A percentile compares a stretch with the other conserved stretches of the same genome.
phyloP scores from a whole-genome alignment of 2,329 filamentous ascomycete genomes.

The Penicillium sp. region DNA sequence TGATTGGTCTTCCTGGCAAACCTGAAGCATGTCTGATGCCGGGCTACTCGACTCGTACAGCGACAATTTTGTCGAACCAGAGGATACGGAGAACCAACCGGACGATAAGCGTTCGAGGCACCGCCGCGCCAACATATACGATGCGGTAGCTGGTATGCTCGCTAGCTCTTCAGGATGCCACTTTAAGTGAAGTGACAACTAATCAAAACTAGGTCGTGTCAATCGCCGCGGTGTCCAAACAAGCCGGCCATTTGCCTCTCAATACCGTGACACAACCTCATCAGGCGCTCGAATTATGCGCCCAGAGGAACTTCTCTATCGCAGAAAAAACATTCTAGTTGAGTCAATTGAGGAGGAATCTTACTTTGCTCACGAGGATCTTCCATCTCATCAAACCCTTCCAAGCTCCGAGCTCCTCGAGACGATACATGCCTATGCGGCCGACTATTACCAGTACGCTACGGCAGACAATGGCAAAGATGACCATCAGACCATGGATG shows the following conservation, averaged over 20 bases:
- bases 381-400: slow-evolving; percentile 43
- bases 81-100: slow-evolving; percentile 4
- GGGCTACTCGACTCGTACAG: not conserved
- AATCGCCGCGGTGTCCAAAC: slow-evolving; percentile 39
- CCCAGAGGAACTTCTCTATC: slow-evolving; percentile 61
- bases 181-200: not conserved
- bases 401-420: slow-evolving; percentile 59
- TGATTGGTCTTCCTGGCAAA: slow-evolving; percentile 6
- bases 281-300: slow-evolving; percentile 43
- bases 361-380: slow-evolving; percentile 54
- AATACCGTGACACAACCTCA: slow-evolving; percentile 36
- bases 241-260: slow-evolving; percentile 23
- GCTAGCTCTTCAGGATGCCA: not conserved
- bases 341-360: slow-evolving; percentile 55
- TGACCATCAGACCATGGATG: slow-evolving; percentile 57
- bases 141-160: slow-evolving; percentile 56
- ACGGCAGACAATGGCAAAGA: slow-evolving; percentile 34
- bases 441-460: slow-evolving; percentile 53
- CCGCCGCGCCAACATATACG: slow-evolving; percentile 53
- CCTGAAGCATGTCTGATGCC: slow-evolving; percentile 1
- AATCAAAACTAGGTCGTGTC: slow-evolving; percentile 46
- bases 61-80: not conserved
- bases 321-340: slow-evolving; percentile 49
- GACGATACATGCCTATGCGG: slow-evolving; percentile 57
- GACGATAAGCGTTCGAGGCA: slow-evolving; percentile 15